Conservation (phyloP, 2,329 filamentous ascomycete species). For the Didymosphaeria variabile region DNA sequence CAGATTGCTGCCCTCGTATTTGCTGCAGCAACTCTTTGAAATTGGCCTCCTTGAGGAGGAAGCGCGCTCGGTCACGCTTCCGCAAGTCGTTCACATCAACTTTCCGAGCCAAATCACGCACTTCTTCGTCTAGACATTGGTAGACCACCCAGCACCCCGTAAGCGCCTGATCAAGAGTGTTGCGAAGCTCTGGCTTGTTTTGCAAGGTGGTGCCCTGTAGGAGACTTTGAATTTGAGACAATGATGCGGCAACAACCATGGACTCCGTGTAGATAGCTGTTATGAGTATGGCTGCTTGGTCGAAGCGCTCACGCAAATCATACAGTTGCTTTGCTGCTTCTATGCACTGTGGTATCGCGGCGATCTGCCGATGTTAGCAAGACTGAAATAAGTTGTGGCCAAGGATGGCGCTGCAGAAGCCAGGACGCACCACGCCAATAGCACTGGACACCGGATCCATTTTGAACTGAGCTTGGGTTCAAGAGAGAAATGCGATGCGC, state of each 20-base stretch:
- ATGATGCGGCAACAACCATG: conserved; percentile 43
- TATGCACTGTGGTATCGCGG: conserved; percentile 37
- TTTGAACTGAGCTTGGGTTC: neutral
- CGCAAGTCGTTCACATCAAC: conserved; percentile 31
- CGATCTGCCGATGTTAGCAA: conserved; percentile 23
- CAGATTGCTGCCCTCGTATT: conserved; percentile 46
- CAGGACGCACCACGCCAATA: conserved; percentile 13
- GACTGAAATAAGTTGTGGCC: neutral
- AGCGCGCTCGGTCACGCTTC: conserved; percentile 38
- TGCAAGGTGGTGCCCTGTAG: conserved; percentile 38
- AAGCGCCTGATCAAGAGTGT: conserved; percentile 43
- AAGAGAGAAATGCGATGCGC: neutral
- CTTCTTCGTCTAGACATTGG: conserved; percentile 43
- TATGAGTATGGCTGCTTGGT: conserved; percentile 42
- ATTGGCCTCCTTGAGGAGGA: conserved; percentile 43
- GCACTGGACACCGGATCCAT: conserved; percentile 9
- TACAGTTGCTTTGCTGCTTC: conserved; percentile 42
- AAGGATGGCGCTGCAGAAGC: neutral
- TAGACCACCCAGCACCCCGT: conserved; percentile 47
- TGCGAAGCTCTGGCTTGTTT: conserved; percentile 39
- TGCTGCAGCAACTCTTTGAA: conserved; percentile 47
- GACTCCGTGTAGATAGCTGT: conserved; percentile 46
- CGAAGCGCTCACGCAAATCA: conserved; percentile 39
- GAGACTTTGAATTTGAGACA: conserved; percentile 43
- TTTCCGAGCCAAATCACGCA: conserved; percentile 34